phyloP scores from a whole-genome alignment of 805 yeast genomes.

The Yarrowia divulgata region DNA sequence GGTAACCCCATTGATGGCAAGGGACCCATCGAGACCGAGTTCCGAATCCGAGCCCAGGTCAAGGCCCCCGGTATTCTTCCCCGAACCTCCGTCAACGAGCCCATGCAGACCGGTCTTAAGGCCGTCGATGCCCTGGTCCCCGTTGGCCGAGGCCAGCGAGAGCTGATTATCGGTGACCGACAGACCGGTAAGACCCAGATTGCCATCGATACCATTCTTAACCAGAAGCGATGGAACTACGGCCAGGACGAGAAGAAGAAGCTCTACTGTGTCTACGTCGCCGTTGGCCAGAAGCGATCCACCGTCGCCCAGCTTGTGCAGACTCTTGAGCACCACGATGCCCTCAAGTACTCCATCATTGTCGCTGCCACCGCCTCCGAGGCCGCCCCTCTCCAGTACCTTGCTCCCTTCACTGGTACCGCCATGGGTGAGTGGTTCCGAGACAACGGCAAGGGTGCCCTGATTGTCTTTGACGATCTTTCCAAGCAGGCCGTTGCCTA shows the following conservation, averaged over 20 bases:
- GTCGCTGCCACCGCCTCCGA: constrained; percentile 99
- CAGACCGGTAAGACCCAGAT: constrained; percentile 99
- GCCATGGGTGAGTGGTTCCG: constrained; percentile 99
- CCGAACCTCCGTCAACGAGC: constrained; percentile 98
- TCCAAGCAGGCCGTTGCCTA: constrained; percentile 99
- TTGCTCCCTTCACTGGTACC: constrained; percentile 99
- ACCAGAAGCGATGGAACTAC: constrained; percentile 98
- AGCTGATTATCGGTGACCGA: constrained; percentile 99
- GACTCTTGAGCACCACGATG: constrained; percentile 98
- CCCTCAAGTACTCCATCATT: constrained; percentile 95
- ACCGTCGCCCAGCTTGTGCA: constrained; percentile 99
- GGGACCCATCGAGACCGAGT: constrained; percentile 92
- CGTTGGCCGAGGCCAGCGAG: constrained; percentile 99
- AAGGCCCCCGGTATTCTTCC: constrained; percentile 99
- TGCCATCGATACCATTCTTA: constrained; percentile 96
- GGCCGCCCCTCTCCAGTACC: constrained; percentile 99
- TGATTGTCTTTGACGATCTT: constrained; percentile 96
- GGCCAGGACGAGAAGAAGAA: constrained; percentile 96
- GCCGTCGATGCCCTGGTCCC: constrained; percentile 99
- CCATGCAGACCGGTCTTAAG: constrained; percentile 99
- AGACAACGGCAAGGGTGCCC: constrained; percentile 98
- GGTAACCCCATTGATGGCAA: constrained; percentile 99
- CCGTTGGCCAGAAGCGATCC: constrained; percentile 99
- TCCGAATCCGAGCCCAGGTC: constrained; percentile 93
- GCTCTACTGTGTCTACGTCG: constrained; percentile 99